Percentiles rank a stretch among this genome's conserved stretches.
Evolutionary conservation across 257 asterid genomes (phyloP).

Genomic region (Ballota nigra): DNA sequence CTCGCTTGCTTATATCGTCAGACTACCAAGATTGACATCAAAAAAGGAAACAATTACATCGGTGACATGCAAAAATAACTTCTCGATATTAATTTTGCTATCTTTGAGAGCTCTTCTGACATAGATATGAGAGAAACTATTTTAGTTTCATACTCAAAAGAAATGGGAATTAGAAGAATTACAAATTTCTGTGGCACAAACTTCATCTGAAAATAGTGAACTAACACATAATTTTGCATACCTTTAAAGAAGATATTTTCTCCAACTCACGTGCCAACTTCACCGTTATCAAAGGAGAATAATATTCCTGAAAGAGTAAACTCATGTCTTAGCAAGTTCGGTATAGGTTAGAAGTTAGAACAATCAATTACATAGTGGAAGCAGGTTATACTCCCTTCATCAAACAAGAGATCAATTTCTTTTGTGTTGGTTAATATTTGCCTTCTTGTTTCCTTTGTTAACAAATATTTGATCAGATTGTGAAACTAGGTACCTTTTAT

Average conservation of each 20-base stretch:
- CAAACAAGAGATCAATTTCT: not conserved
- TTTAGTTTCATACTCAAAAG: not conserved
- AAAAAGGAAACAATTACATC: not conserved
- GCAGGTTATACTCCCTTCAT: slow-evolving; percentile 10
- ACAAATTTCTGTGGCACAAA: slow-evolving; percentile 6
- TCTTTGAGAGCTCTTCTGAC: not conserved
- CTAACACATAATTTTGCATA: slow-evolving; percentile 26
- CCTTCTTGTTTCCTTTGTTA: not conserved
- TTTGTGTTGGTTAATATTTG: not conserved
- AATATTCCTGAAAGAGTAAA: slow-evolving; percentile 49
- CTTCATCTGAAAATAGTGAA: not conserved
- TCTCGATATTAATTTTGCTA: not conserved
- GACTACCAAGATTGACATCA: slow-evolving; percentile 2
- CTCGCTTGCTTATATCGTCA: slow-evolving; percentile 2
- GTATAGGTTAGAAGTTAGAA: not conserved
- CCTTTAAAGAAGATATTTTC: slow-evolving; percentile 81
- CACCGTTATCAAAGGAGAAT: slow-evolving; percentile 61
- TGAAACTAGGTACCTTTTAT: slow-evolving; percentile 2
- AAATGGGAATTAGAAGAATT: not conserved
- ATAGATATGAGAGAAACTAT: not conserved
- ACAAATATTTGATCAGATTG: not conserved
- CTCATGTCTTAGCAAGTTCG: slow-evolving; percentile 5
- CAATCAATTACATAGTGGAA: slow-evolving; percentile 9
- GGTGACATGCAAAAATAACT: not conserved
- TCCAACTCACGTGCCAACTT: slow-evolving; percentile 77